Conservation (phyloP, 2,329 filamentous ascomycete genomes). For the Lasiodiplodia sp. region DNA sequence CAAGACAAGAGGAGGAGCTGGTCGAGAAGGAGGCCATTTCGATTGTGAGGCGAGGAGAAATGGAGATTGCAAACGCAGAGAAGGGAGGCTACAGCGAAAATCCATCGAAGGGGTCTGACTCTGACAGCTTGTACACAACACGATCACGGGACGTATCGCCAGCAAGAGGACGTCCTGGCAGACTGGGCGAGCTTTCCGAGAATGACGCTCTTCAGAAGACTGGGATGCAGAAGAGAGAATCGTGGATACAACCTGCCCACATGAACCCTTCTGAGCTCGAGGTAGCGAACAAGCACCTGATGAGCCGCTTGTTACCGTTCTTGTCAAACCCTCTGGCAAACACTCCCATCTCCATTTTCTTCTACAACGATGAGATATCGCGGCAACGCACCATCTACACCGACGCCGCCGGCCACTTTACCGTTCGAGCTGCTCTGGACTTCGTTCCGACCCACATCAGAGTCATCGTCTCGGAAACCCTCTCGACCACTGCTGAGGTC, state of each 20-base stretch:
- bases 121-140: constrained; percentile 47
- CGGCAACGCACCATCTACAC: constrained; percentile 86
- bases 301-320: constrained; percentile 88
- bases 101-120: constrained; percentile 57
- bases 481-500: constrained; percentile 82
- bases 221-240: constrained; percentile 55
- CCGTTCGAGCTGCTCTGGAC: constrained; percentile 77
- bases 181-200: constrained; percentile 17
- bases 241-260: constrained; percentile 62
- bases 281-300: constrained; percentile 83
- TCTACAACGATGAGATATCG: constrained; percentile 86
- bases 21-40: constrained; percentile 78
- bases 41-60: constrained; percentile 75
- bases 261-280: constrained; percentile 79
- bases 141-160: constrained; percentile 42
- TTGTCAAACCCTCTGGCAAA: constrained; percentile 82
- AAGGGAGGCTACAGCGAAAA: constrained; percentile 77
- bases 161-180: constrained; percentile 33
- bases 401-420: constrained; percentile 89
- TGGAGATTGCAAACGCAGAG: constrained; percentile 73
- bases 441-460: constrained; percentile 91
- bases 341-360: constrained; percentile 87
- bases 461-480: constrained; percentile 82
- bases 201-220: constrained; percentile 37
- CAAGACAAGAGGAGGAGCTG: constrained; percentile 66